Evolutionary conservation across 83 land plant genomes (phyloP).

Genomic region (Thuja plicata): DNA sequence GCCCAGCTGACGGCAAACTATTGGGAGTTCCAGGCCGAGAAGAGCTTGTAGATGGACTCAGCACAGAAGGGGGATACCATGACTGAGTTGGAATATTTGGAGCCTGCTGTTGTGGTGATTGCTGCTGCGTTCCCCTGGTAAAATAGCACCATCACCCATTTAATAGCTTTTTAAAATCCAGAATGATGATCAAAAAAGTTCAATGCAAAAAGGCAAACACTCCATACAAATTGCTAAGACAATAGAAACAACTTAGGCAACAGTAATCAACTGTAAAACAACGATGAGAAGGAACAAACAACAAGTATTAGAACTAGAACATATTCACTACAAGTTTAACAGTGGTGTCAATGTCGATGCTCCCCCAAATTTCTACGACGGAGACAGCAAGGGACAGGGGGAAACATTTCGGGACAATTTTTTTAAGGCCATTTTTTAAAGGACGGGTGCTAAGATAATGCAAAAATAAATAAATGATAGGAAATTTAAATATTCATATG

Average conservation of each 20-base stretch:
- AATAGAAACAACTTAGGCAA: not conserved
- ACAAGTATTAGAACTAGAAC: too few species aligned
- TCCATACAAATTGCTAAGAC: not conserved
- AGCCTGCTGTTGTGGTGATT: conserved; percentile 21
- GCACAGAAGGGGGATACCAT: conserved; percentile 68
- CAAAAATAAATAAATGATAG: too few species aligned
- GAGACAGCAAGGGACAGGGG: too few species aligned
- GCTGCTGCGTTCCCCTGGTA: conserved; percentile 17
- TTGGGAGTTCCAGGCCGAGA: conserved; percentile 46
- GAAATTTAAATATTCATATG: too few species aligned
- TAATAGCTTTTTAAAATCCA: not conserved
- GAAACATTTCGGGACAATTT: too few species aligned
- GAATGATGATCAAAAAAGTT: not conserved
- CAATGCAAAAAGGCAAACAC: not conserved
- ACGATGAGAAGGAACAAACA: not conserved
- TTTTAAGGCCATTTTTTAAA: too few species aligned
- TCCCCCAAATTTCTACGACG: too few species aligned
- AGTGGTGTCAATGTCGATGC: too few species aligned
- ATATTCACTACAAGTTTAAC: too few species aligned
- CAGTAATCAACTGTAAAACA: not conserved
- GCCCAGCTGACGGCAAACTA: conserved; percentile 23
- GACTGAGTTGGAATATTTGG: conserved; percentile 47
- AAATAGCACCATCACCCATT: not conserved
- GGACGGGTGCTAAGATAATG: too few species aligned
- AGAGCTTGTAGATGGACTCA: conserved; percentile 32